Conservation (phyloP, 169 alveolate species). For the Miamiensis avidus region DNA sequence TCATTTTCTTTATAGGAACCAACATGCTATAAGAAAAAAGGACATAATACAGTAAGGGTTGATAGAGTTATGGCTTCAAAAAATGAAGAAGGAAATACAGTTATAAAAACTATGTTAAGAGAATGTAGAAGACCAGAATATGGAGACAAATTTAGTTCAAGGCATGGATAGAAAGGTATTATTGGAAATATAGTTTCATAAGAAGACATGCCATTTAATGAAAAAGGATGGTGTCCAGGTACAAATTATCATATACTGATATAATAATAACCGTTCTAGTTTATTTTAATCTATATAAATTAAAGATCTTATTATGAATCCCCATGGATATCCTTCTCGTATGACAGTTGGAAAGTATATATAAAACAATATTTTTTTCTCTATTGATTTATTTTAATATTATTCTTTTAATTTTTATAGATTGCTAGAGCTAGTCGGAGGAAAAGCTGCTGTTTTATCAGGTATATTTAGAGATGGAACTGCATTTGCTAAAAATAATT, state of each 20-base stretch:
- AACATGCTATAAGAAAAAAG: conserved; percentile 9
- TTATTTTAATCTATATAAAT: no score
- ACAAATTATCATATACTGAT: no score
- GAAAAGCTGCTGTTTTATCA: conserved; percentile 94
- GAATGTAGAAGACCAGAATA: conserved; percentile 97
- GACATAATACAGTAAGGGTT: conserved; percentile 53
- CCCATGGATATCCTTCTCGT: conserved; percentile 99
- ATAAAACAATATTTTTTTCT: conserved; percentile 64
- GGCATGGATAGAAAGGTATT: conserved; percentile 99
- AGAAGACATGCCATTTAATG: conserved; percentile 99
- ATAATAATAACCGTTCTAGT: no score
- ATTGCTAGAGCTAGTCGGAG: conserved; percentile 35
- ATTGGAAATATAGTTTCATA: conserved; percentile 98
- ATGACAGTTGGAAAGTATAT: conserved; percentile 99
- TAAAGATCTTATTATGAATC: conserved; percentile 99
- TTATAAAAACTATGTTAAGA: conserved; percentile 92
- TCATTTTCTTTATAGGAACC: background rate
- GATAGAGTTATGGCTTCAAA: conserved; percentile 95
- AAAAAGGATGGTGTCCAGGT: conserved; percentile 99
- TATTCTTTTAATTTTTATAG: background rate
- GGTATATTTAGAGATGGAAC: conserved; percentile 98
- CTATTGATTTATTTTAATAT: background rate
- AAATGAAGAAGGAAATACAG: conserved; percentile 89
- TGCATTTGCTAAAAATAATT: conserved; percentile 96
- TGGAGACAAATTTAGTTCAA: conserved; percentile 98